Evolutionary conservation across 2,329 filamentous ascomycete genomes (phyloP).

Genomic region (Decorospora gaudefroyi): DNA sequence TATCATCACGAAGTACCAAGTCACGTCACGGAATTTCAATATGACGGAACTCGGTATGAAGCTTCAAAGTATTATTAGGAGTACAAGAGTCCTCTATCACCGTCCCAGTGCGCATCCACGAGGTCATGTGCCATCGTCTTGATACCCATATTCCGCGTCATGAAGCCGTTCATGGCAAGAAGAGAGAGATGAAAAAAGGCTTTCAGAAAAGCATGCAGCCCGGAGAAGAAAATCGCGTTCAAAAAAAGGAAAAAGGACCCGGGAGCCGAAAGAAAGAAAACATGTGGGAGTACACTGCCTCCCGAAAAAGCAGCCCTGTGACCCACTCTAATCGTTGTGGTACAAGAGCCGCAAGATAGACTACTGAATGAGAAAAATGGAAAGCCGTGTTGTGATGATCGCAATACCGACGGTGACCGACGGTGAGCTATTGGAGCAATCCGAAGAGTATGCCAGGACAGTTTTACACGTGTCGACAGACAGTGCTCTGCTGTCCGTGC

Average conservation of each 20-base stretch:
- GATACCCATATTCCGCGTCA: slow-evolving; percentile 22
- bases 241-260: slow-evolving; percentile 18
- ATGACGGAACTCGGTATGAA: no score
- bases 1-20: not conserved
- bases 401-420: slow-evolving; percentile 21
- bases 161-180: slow-evolving; percentile 20
- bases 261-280: slow-evolving; percentile 16
- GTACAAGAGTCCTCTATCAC: slow-evolving; percentile 16
- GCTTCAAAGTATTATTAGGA: slow-evolving; percentile 26
- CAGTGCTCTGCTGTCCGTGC: not conserved
- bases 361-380: slow-evolving; percentile 20
- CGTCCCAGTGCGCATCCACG: slow-evolving; percentile 10
- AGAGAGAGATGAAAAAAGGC: slow-evolving; percentile 13
- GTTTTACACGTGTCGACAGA: slow-evolving; percentile 10
- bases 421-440: slow-evolving; percentile 15
- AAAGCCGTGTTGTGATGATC: slow-evolving; percentile 19
- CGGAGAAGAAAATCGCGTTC: slow-evolving; percentile 10
- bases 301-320: slow-evolving; percentile 25
- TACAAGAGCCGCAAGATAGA: slow-evolving; percentile 29
- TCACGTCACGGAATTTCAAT: no score
- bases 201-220: slow-evolving; percentile 6
- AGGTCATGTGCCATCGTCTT: slow-evolving; percentile 20
- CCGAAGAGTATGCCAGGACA: slow-evolving; percentile 9
- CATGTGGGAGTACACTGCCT: slow-evolving; percentile 22
- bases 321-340: slow-evolving; percentile 33